Evolutionary conservation across 331 rosid genomes (phyloP), one percentile per base, ranked within the genome.

Genomic region (Pyracantha coccinea): DNA sequence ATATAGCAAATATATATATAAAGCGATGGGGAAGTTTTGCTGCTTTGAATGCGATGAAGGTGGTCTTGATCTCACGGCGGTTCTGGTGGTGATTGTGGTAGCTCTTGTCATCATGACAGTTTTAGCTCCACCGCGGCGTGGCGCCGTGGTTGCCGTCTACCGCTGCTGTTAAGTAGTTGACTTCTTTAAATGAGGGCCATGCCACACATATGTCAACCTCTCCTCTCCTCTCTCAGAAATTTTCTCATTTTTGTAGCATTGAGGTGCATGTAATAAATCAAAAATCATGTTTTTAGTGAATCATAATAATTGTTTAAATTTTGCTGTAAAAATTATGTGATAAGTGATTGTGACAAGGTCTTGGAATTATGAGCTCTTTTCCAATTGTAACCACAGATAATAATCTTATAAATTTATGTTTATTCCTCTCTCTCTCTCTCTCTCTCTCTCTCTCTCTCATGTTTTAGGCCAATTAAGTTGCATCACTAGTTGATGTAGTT

Each of bases 11-110:
- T 9, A 38, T 38, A 9, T 38, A 38, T 17, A 50, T 50, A 2
- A 50, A 7, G 20, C 6, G 55, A 83, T 83, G 87, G 84, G 68
- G 7, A 83, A 62, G 72, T 10, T 31, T 14, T 83, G 87, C 62
- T 79, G 81, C 64, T 21, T 69, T 23, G 72, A 54, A 2, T 53
- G 35, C 16, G 84, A 69, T 0, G 73, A 25, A 0, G 72, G 67
- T 1, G 81, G 84, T 27, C 1, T 68, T 10, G 45, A 33, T 74
- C 65, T 80, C 61, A 4, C 79, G 2, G 10, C 52, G 6, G 5
- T 76, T 59, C 70, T 83, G 19, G 24, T 83, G 25, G 79, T 76
- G 74, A 8, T 79, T 33, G 79, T 79, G 45, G 0, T 83, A 8
- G 84, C 75, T 54, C 82, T 76, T 68, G 6, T 58, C 7, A 8